phyloP scores from a whole-genome alignment of 495 filamentous ascomycete genomes.

The Podospora tetraspora region DNA sequence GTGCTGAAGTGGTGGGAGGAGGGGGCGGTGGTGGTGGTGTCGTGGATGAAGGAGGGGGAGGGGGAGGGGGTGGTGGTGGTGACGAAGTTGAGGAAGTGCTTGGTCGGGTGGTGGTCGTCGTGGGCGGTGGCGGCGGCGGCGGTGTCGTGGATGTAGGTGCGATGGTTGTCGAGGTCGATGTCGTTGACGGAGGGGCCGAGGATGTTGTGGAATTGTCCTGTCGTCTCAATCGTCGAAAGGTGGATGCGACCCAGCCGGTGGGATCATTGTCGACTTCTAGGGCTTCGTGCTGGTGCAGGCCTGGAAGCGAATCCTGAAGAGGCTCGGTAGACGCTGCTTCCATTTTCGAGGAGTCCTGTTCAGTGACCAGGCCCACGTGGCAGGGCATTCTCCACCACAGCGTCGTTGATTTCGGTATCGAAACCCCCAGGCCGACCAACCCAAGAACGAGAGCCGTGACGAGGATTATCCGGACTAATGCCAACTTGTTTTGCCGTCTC shows the following conservation, averaged over 20 bases:
- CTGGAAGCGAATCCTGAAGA: not conserved
- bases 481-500: not conserved
- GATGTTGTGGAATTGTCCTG: not conserved
- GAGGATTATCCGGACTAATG: not conserved
- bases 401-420: not conserved
- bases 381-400: not conserved
- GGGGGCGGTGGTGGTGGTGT: not conserved
- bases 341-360: not conserved
- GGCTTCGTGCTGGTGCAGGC: not conserved
- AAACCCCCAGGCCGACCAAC: not conserved
- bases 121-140: not conserved
- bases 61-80: not conserved
- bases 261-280: not conserved
- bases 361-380: not conserved
- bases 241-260: not conserved
- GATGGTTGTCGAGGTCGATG: not conserved
- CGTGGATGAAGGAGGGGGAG: not conserved
- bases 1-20: not conserved
- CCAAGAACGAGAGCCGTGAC: not conserved
- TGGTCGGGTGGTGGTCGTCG: not conserved
- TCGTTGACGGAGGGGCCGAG: not conserved
- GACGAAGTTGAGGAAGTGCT: not conserved
- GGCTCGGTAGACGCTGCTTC: not conserved
- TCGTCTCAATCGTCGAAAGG: not conserved
- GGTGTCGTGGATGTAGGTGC: not conserved